Evolutionary conservation across 2,329 filamentous ascomycete species (phyloP).

Genomic region (Aspergillus transmontanensis): DNA sequence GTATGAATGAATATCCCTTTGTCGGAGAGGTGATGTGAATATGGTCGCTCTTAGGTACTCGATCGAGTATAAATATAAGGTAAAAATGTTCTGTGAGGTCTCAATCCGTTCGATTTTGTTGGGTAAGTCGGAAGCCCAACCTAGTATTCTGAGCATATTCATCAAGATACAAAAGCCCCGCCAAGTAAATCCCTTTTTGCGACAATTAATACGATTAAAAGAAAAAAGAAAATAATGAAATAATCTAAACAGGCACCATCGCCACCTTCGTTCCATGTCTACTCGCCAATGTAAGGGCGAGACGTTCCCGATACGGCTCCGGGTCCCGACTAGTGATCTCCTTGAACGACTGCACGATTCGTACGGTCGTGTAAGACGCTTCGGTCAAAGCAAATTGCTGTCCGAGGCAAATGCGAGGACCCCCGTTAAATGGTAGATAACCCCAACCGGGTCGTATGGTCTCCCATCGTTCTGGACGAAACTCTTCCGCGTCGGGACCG

Average conservation of each 20-base stretch:
- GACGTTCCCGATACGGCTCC: not conserved
- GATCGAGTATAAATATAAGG: too few relatives aligned
- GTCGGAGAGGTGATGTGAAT: too few relatives aligned
- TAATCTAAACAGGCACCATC: not conserved
- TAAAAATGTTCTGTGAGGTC: too few relatives aligned
- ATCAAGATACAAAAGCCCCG: too few relatives aligned
- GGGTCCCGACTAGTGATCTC: not conserved
- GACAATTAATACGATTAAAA: too few relatives aligned
- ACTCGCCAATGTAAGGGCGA: not conserved
- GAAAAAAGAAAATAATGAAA: not conserved
- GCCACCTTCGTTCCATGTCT: not conserved
- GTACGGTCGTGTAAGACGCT: slow-evolving; percentile 25
- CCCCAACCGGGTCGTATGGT: slow-evolving; percentile 27
- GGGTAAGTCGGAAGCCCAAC: too few relatives aligned
- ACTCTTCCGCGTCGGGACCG: slow-evolving; percentile 23
- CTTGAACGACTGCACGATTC: slow-evolving; percentile 16
- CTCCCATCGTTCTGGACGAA: slow-evolving; percentile 33
- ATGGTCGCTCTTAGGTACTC: too few relatives aligned
- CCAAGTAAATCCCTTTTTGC: too few relatives aligned
- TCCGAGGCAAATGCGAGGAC: slow-evolving; percentile 30
- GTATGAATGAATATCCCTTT: too few relatives aligned
- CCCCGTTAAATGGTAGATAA: slow-evolving; percentile 35
- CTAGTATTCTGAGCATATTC: too few relatives aligned
- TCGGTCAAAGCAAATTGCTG: slow-evolving; percentile 25
- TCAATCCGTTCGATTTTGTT: too few relatives aligned